Evolutionary conservation across 345 rosid genomes (phyloP), one percentile per base, ranked within the genome.

Genomic region (Arabidopsis suecica): DNA sequence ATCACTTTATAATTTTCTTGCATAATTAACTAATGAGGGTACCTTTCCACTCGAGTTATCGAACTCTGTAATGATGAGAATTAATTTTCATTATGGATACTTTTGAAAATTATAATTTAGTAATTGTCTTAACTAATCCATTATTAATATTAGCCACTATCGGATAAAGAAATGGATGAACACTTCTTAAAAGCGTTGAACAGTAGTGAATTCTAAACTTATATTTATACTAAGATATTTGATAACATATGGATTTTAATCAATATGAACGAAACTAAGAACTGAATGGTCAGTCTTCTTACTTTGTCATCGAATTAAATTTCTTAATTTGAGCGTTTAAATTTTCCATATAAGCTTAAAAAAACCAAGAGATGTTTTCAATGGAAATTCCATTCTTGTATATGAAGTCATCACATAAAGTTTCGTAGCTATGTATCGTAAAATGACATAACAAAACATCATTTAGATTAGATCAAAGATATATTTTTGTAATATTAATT

Each of bases 311-410:
- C 14, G 14, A 41, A 41, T 11, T 41, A 41, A 11, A 41, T 37
- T 37, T 34, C 40, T 37, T 8, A 37, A 8, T 37, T 37, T 37
- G 40, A 37, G 10, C 40, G 40, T 37, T 37, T 1, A 8, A 7
- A 1, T 0, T 36, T 20, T 23, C 2, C 4, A 51, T 67, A 53
- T 55, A 69, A 56, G 47, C 32, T 16, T 3, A 3, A 3, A 8
- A 16, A 58, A 69, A 1, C 11, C 7, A 16, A 72, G 33, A 72
- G 69, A 72, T 28, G 3, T 49, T 49, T 25, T 61, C 51, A 59
- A 20, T 59, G 36, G 25, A 33, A 34, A 34, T 22, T 22, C 13
- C 48, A 32, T 4, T 50, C 20, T 8, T 32, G 56, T 33, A 58
- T 9, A 30, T 69, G 18, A 41, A 42, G 28, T 42, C 54, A 18